Evolutionary conservation across 257 asterid genomes (phyloP).

Genomic region (Nicotiana otophora): DNA sequence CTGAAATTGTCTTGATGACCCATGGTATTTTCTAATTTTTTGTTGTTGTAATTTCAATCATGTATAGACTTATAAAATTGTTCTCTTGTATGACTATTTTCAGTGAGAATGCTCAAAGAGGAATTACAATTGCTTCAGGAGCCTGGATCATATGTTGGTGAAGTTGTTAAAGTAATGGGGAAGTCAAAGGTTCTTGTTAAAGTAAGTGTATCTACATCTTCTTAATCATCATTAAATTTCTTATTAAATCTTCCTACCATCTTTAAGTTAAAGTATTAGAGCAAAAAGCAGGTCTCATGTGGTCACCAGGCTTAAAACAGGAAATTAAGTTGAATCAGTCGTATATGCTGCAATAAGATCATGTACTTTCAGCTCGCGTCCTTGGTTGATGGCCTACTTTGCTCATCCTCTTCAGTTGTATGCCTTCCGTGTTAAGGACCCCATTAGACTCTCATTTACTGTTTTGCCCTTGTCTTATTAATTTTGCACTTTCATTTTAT

Average conservation of each 20-base stretch:
- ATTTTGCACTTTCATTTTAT: neutral
- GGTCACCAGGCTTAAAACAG: neutral
- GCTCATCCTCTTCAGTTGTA: neutral
- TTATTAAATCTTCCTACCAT: neutral
- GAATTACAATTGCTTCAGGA: constrained; percentile 95
- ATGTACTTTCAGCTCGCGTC: neutral
- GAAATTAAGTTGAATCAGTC: neutral
- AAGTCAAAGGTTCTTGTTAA: constrained; percentile 92
- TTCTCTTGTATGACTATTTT: neutral
- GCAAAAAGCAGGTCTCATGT: neutral
- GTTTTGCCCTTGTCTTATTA: neutral
- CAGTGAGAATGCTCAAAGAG: constrained; percentile 86
- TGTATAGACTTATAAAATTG: neutral
- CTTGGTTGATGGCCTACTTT: neutral
- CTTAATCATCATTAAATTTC: neutral
- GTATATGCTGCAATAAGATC: neutral
- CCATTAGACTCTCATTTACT: neutral
- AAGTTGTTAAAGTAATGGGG: constrained; percentile 98
- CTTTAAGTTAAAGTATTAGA: neutral
- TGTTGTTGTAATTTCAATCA: neutral
- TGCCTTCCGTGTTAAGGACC: neutral
- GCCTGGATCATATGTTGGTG: constrained; percentile 97
- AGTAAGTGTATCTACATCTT: constrained; percentile 33
- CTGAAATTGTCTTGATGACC: neutral
- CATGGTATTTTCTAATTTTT: neutral